phyloP scores from a whole-genome alignment of 2,329 filamentous ascomycete species.

The Colletotrichum coccodes region DNA sequence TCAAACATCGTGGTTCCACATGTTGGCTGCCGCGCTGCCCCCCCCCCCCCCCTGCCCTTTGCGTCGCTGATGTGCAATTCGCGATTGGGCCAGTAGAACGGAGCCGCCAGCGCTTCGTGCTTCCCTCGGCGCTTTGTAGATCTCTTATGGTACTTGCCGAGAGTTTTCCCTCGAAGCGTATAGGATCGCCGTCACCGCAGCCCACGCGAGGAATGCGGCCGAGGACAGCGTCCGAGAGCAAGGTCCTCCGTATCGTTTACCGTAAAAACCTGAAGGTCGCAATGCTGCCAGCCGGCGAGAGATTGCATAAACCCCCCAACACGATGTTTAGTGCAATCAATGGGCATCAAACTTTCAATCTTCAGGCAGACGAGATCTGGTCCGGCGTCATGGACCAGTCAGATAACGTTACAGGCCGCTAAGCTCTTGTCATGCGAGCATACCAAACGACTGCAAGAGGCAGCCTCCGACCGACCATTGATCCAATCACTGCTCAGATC shows the following conservation, averaged over 20 bases:
- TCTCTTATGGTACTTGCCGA: constrained; percentile 4
- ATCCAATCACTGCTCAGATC: not conserved
- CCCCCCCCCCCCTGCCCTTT: not conserved
- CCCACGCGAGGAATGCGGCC: constrained; percentile 3
- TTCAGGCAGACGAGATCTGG: not conserved
- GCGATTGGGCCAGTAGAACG: not conserved
- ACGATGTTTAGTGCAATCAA: not conserved
- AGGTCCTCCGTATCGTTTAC: not conserved
- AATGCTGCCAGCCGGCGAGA: not conserved
- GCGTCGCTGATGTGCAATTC: not conserved
- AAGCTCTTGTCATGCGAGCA: constrained; percentile 17
- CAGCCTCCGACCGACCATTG: not conserved
- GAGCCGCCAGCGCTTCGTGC: not conserved
- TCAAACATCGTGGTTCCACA: not conserved
- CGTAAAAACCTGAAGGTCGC: not conserved
- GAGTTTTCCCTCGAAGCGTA: constrained; percentile 5
- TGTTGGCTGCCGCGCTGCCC: not conserved
- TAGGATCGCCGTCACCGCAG: constrained; percentile 18
- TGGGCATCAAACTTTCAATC: not conserved
- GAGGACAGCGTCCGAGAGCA: not conserved
- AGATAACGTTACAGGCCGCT: constrained; percentile 1
- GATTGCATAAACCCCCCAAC: not conserved
- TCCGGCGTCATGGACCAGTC: not conserved
- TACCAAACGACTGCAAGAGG: constrained; percentile 20
- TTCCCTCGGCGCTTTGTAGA: constrained; percentile 13